Conservation (phyloP, 2,329 filamentous ascomycete genomes). For the Cadophora gregata region DNA sequence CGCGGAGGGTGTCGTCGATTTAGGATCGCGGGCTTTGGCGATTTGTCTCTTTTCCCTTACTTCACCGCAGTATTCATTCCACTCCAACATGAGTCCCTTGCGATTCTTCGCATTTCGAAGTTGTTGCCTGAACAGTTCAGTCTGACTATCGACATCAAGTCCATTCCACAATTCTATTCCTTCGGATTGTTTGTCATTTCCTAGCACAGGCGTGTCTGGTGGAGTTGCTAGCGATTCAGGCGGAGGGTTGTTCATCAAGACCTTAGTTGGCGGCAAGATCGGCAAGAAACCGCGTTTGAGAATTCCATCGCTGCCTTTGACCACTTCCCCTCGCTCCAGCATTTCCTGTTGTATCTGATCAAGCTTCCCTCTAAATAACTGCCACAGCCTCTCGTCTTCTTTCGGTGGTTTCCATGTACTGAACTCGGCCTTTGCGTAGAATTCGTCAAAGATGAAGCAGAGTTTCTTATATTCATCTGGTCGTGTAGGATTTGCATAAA, state of each 20-base stretch:
- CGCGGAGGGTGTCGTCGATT: not conserved
- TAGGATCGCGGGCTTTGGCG: not conserved
- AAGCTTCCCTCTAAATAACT: not conserved
- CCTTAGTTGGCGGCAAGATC: not conserved
- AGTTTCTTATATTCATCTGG: slow-evolving; percentile 3
- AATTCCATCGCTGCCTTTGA: not conserved
- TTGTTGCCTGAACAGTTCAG: slow-evolving; percentile 1
- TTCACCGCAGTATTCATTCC: slow-evolving; percentile 10
- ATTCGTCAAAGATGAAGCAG: slow-evolving; percentile 6
- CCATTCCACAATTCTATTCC: slow-evolving; percentile 11
- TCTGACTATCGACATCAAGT: slow-evolving; percentile 6
- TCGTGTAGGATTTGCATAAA: slow-evolving; percentile 5
- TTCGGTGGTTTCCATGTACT: not conserved
- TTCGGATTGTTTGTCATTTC: not conserved
- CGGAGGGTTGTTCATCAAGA: not conserved
- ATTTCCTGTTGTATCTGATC: slow-evolving; percentile 5
- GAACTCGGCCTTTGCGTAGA: slow-evolving; percentile 3
- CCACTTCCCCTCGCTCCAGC: not conserved
- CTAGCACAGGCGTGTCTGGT: not conserved
- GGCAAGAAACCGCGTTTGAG: not conserved
- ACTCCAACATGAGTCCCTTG: slow-evolving; percentile 11
- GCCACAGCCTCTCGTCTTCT: slow-evolving; percentile 5
- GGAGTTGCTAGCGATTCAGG: slow-evolving; percentile 9
- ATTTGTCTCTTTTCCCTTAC: not conserved
- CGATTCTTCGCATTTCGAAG: slow-evolving; percentile 14